Conservation (phyloP, 208 protist genomes). For the Porcisia hertigi region DNA sequence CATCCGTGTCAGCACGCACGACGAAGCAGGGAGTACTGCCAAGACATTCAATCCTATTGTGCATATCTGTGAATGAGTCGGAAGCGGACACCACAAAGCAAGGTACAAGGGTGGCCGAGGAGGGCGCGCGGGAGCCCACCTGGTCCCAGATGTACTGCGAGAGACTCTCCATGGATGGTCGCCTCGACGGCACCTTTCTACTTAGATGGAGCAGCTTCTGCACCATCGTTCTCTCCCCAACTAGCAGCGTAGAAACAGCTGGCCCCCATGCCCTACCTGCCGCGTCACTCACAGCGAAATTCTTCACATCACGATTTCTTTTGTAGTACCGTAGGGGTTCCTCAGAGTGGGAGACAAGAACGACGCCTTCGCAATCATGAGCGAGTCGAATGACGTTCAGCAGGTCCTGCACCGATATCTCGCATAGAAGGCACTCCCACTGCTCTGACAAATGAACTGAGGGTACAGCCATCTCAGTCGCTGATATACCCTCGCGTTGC, state of each 20-base stretch:
- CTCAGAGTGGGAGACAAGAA: not conserved
- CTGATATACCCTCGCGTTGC: not conserved
- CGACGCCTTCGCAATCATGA: slow-evolving; percentile 16
- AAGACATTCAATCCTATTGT: too few relatives aligned
- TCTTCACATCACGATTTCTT: not conserved
- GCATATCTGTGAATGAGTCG: not conserved
- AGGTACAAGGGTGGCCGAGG: not conserved
- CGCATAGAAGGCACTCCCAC: not conserved
- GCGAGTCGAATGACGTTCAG: slow-evolving; percentile 7
- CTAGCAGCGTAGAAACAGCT: not conserved
- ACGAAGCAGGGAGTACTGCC: not conserved
- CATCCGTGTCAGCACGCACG: not conserved
- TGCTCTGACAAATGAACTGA: not conserved
- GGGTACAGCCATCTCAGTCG: not conserved
- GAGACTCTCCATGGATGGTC: not conserved
- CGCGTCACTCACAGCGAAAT: too few relatives aligned
- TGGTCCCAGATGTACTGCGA: not conserved
- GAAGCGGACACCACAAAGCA: not conserved
- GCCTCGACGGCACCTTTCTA: not conserved
- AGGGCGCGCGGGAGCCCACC: not conserved
- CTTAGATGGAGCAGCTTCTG: not conserved
- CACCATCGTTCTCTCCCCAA: not conserved
- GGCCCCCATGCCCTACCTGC: not conserved
- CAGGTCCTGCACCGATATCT: slow-evolving; percentile 8
- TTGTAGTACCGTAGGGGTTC: not conserved